phyloP scores from a whole-genome alignment of 2,329 filamentous ascomycete species.

The Harringtonia lauricola region DNA sequence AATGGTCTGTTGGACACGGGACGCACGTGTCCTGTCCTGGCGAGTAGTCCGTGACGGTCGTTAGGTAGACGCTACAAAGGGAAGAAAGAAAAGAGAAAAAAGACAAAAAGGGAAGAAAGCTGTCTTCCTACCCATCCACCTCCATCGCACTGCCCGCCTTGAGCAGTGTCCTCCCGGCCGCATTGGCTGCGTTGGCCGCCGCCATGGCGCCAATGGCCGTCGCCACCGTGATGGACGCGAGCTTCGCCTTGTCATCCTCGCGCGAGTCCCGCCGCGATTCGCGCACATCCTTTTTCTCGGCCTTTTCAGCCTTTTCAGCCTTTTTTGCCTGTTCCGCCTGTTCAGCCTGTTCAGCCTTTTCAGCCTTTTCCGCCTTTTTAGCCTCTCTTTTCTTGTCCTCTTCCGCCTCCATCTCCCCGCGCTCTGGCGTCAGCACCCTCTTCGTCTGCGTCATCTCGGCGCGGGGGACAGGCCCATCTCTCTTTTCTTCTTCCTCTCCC shows the following conservation, averaged over 20 bases:
- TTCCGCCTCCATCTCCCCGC: background rate
- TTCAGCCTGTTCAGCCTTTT: background rate
- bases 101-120: conserved; percentile 1
- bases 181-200: background rate
- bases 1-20: background rate
- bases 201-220: conserved; percentile 1
- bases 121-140: conserved; percentile 5
- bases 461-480: background rate
- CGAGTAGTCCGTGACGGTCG: conserved; percentile 6
- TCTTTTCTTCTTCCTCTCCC: background rate
- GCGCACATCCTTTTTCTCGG: background rate
- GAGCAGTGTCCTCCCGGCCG: background rate
- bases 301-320: background rate
- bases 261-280: background rate
- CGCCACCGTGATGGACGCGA: conserved; percentile 5
- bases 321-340: background rate
- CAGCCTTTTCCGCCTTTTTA: background rate
- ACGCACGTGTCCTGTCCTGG: background rate
- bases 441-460: background rate
- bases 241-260: background rate
- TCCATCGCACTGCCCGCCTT: conserved; percentile 5
- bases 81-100: conserved; percentile 1
- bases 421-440: background rate
- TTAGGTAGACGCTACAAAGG: conserved; percentile 2
- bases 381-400: background rate